Conservation (phyloP, 2,329 filamentous ascomycete genomes). For the Fusarium sp. region DNA sequence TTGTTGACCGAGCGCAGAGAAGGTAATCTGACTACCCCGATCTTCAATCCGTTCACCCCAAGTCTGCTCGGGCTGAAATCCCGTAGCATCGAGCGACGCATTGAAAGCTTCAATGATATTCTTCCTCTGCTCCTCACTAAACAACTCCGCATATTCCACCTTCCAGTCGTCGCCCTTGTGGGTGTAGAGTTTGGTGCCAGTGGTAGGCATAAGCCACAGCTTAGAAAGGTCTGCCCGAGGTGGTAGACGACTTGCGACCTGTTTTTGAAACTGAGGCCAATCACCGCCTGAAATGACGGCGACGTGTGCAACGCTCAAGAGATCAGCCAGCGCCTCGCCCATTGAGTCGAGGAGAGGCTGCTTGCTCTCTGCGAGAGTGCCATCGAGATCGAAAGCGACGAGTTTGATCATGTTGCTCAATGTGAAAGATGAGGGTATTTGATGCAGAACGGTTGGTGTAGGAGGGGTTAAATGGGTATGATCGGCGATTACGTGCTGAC, state of each 20-base stretch:
- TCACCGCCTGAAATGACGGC: constrained; percentile 28
- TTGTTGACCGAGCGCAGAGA: constrained; percentile 23
- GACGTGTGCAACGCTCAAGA: constrained; percentile 20
- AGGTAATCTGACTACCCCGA: constrained; percentile 24
- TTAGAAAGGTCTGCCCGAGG: constrained; percentile 18
- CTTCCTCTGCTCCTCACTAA: constrained; percentile 26
- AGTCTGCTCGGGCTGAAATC: constrained; percentile 26
- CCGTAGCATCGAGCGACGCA: constrained; percentile 16
- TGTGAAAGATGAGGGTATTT: background rate
- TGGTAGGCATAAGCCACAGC: constrained; percentile 30
- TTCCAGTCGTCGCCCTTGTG: constrained; percentile 24
- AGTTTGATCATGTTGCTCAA: constrained; percentile 17
- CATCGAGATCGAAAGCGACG: constrained; percentile 28
- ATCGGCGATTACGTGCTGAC: too few relatives aligned
- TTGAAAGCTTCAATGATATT: constrained; percentile 24
- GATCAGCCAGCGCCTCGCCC: constrained; percentile 22
- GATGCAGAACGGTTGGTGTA: too few relatives aligned
- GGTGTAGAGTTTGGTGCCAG: constrained; percentile 22
- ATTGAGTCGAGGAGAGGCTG: constrained; percentile 29
- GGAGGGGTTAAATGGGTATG: background rate
- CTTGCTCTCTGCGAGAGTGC: constrained; percentile 30
- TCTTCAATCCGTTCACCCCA: constrained; percentile 29
- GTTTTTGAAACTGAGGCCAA: constrained; percentile 27
- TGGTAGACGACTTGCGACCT: constrained; percentile 25
- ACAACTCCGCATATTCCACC: constrained; percentile 22